Percentiles rank a stretch among this genome's conserved stretches.
Conservation (phyloP, 176 grass and related monocot species). For the Bolboschoenus planiculmis region DNA sequence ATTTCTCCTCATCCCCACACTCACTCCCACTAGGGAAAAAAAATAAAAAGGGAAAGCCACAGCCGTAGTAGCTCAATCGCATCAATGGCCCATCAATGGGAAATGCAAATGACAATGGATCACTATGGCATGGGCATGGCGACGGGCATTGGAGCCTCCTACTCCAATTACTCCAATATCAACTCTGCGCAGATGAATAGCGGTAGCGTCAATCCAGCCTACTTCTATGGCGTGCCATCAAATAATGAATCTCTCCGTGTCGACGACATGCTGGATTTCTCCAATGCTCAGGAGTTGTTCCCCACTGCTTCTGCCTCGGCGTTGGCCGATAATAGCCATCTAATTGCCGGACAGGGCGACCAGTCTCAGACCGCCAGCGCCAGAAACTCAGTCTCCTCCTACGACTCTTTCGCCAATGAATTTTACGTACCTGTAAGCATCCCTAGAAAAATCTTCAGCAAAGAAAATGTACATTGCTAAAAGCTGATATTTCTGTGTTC, state of each 20-base stretch:
- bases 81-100: constrained; percentile 70
- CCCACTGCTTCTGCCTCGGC: constrained; percentile 16
- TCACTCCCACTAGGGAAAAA: neutral
- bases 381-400: constrained; percentile 32
- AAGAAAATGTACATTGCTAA: neutral
- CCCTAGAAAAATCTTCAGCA: neutral
- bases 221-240: constrained; percentile 56
- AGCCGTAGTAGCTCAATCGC: neutral
- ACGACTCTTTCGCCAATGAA: constrained; percentile 72
- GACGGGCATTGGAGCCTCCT: constrained; percentile 32
- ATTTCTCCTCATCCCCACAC: neutral
- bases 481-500: neutral
- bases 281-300: constrained; percentile 66
- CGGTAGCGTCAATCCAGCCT: constrained; percentile 21
- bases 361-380: constrained; percentile 27
- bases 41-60: neutral
- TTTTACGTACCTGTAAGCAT: constrained; percentile 89
- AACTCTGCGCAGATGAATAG: constrained; percentile 21
- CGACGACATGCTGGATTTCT: constrained; percentile 73
- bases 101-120: constrained; percentile 60
- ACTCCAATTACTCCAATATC: constrained; percentile 30
- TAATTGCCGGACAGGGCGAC: constrained; percentile 19
- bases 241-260: constrained; percentile 53
- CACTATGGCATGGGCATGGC: constrained; percentile 57
- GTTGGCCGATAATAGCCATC: constrained; percentile 16